These are phyloP conservation scores for Prinsepia uniflora DNA, from an alignment of 306 rosid genomes.

Conservation along the genomic window DNA sequence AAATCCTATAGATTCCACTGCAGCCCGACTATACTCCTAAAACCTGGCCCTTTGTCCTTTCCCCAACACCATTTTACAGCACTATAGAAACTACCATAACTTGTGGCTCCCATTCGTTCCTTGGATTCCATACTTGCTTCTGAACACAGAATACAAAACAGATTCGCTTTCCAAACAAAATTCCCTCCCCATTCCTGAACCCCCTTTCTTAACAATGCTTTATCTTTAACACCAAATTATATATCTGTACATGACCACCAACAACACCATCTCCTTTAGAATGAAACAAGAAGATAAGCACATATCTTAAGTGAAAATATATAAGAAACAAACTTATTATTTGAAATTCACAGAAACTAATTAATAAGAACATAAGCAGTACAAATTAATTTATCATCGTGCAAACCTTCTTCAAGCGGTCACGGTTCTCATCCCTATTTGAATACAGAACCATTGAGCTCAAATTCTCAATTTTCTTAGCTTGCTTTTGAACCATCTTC, in stretches of 20 bases:
- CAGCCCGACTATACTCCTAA: neutral
- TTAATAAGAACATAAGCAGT: neutral
- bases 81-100: neutral
- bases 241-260: neutral
- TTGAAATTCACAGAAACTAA: neutral
- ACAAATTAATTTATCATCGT: neutral
- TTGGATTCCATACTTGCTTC: neutral
- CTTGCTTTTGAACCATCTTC: constrained; percentile 80
- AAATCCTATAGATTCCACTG: no score
- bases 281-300: neutral
- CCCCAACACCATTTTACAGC: neutral
- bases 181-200: neutral
- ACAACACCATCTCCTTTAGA: neutral
- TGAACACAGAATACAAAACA: neutral
- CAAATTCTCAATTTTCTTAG: constrained; percentile 81
- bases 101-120: neutral
- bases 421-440: constrained; percentile 71
- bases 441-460: constrained; percentile 92
- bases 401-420: constrained; percentile 62
- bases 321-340: neutral
- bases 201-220: neutral
- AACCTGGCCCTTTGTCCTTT: neutral
- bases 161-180: neutral
- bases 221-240: neutral
- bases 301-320: neutral